These are phyloP conservation scores for Dalbergia cultrata DNA, from an alignment of 306 rosid species.

Conservation along the genomic window DNA sequence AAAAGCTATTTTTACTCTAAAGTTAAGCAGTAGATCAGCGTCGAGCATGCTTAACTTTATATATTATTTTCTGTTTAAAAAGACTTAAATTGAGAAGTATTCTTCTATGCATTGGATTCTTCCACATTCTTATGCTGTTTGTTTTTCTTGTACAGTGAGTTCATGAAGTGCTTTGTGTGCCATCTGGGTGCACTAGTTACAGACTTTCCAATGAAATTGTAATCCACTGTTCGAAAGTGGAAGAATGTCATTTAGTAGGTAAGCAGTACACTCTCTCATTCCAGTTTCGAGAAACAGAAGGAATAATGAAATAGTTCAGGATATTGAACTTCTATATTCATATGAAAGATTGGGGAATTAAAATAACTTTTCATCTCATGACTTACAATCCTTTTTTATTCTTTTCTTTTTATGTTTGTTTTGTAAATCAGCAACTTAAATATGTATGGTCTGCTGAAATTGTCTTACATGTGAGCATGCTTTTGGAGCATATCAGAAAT, in stretches of 20 bases:
- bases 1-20: slow-evolving; percentile 21
- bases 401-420: neutral
- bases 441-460: no score
- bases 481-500: no score
- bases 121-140: slow-evolving; percentile 26
- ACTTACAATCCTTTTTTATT: neutral
- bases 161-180: slow-evolving; percentile 35
- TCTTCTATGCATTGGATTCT: neutral
- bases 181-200: slow-evolving; percentile 43
- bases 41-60: slow-evolving; percentile 8
- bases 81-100: neutral
- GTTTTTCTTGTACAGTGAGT: slow-evolving; percentile 56
- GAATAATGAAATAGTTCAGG: slow-evolving; percentile 29
- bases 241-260: slow-evolving; percentile 50
- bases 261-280: slow-evolving; percentile 2
- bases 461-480: no score
- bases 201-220: slow-evolving; percentile 18
- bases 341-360: slow-evolving; percentile 6
- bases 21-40: neutral
- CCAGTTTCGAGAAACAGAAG: slow-evolving; percentile 22
- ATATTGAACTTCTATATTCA: slow-evolving; percentile 19
- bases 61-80: neutral
- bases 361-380: neutral
- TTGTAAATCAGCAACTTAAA: slow-evolving; percentile 26
- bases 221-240: slow-evolving; percentile 19